A percentile compares a stretch with the other conserved stretches of the same genome.
phyloP scores from a whole-genome alignment of 148 eudicot species.

The Nyssa sinensis region DNA sequence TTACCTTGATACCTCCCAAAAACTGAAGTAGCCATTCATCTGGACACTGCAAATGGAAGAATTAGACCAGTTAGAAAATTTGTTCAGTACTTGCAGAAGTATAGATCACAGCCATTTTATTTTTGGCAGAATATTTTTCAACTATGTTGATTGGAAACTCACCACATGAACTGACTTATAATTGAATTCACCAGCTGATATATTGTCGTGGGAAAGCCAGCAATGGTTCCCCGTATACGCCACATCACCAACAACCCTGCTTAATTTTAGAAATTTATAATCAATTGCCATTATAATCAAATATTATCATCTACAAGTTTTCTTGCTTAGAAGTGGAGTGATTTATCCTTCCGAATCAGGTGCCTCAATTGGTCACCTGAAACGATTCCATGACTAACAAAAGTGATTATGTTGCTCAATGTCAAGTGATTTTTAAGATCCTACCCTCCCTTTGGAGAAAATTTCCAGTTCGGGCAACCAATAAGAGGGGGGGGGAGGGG shows the following conservation, averaged over 20 bases:
- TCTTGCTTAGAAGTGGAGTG: not conserved
- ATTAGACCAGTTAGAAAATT: conserved; percentile 11
- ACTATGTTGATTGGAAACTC: conserved; percentile 15
- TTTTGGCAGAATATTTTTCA: not conserved
- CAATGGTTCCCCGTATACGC: conserved; percentile 46
- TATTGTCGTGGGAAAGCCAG: conserved; percentile 53
- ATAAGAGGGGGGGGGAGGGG: not conserved
- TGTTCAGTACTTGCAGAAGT: not conserved
- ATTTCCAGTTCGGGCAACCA: not conserved
- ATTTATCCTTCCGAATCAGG: not conserved
- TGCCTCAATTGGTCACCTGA: not conserved
- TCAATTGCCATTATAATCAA: conserved; percentile 5
- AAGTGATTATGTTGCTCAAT: not conserved
- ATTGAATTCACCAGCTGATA: conserved; percentile 28
- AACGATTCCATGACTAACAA: not conserved
- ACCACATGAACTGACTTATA: conserved; percentile 45
- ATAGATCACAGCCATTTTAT: not conserved
- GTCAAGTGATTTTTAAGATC: not conserved
- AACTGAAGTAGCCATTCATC: conserved; percentile 68
- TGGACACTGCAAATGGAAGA: conserved; percentile 44
- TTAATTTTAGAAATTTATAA: conserved; percentile 10
- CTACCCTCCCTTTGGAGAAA: not conserved
- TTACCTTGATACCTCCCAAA: conserved; percentile 75
- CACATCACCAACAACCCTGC: conserved; percentile 67
- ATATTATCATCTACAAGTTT: not conserved